phyloP scores from a whole-genome alignment of 2,329 filamentous ascomycete genomes.

The Penicillium decumbens region DNA sequence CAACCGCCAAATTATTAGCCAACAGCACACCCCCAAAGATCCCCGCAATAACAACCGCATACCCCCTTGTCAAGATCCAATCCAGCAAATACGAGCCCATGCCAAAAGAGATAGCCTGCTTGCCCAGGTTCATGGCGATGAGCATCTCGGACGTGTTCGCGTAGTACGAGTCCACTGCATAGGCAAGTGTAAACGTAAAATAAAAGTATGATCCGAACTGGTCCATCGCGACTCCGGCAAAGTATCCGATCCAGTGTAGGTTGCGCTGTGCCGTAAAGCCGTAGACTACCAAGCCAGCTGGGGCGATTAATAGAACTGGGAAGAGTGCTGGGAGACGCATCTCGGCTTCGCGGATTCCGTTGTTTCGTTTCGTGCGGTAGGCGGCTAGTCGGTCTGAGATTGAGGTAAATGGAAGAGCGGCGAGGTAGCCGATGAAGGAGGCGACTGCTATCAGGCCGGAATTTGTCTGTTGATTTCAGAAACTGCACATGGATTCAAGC shows the following conservation, averaged over 20 bases:
- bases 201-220: conserved; percentile 53
- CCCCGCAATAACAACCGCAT: conserved; percentile 50
- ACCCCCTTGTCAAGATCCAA: conserved; percentile 50
- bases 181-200: conserved; percentile 57
- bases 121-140: conserved; percentile 56
- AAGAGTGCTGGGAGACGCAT: conserved; percentile 39
- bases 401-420: conserved; percentile 46
- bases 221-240: conserved; percentile 48
- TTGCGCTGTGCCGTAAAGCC: conserved; percentile 30
- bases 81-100: conserved; percentile 50
- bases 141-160: conserved; percentile 60
- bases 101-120: conserved; percentile 54
- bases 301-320: conserved; percentile 28
- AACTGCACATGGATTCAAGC: too few species aligned
- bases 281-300: conserved; percentile 31
- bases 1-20: conserved; percentile 47
- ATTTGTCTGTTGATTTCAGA: conserved; percentile 30
- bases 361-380: conserved; percentile 36
- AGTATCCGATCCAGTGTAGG: conserved; percentile 43
- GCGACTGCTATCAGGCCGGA: conserved; percentile 47
- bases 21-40: conserved; percentile 49
- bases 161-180: conserved; percentile 57
- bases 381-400: conserved; percentile 39
- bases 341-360: conserved; percentile 40
- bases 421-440: conserved; percentile 32